Conservation (phyloP, 345 rosid species). For the Syzygium grande region DNA sequence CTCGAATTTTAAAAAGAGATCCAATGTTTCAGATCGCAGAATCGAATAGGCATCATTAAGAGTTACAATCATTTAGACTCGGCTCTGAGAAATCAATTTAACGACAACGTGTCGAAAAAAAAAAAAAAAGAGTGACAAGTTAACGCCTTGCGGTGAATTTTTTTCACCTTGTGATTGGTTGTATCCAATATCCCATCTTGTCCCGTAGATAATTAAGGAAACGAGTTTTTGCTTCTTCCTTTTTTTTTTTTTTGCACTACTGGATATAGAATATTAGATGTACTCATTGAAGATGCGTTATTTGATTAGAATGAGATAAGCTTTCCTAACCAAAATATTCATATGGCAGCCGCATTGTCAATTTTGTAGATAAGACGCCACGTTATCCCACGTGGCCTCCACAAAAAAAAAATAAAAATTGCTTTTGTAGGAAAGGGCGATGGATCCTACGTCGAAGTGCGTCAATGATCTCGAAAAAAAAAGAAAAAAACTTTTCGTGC, state of each 20-base stretch:
- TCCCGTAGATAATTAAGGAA: neutral
- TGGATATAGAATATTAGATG: neutral
- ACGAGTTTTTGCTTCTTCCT: neutral
- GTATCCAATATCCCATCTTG: too few species aligned
- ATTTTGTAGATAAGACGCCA: neutral
- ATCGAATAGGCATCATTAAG: neutral
- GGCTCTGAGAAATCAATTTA: neutral
- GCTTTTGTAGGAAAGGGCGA: neutral
- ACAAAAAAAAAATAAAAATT: neutral
- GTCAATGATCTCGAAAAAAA: neutral
- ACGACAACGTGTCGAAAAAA: accelerated
- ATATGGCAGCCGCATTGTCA: neutral
- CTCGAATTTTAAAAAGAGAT: too few species aligned
- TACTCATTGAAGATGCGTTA: neutral
- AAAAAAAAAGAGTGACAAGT: neutral
- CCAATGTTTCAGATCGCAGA: too few species aligned
- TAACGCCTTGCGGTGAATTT: neutral
- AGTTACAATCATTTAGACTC: neutral
- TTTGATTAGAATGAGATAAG: neutral
- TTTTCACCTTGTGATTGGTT: neutral
- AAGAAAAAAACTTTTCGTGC: accelerated
- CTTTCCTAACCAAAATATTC: neutral
- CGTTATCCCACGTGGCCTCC: neutral
- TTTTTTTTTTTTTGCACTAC: accelerated
- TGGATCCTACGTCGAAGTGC: neutral